A percentile compares a stretch with the other conserved stretches of the same genome.
These are phyloP conservation scores for Metroxylon sagu DNA, from an alignment of 176 grass and related monocot species.

Conservation along the genomic window DNA sequence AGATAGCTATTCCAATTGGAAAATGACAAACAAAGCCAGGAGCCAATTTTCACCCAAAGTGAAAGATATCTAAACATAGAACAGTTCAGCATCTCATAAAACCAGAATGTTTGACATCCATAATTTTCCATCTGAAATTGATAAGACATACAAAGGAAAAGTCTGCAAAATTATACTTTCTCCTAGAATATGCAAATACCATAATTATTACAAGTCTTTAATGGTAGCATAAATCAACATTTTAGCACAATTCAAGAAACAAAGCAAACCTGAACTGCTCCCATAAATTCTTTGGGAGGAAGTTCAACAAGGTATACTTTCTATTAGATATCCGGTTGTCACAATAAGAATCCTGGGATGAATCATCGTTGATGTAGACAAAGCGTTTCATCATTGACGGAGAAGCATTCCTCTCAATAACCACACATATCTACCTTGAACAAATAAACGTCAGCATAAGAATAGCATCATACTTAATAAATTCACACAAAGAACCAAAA, in stretches of 20 bases:
- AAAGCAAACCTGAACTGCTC: constrained; percentile 86
- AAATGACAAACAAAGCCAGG: neutral
- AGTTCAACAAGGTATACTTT: constrained; percentile 83
- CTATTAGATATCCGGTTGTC: constrained; percentile 85
- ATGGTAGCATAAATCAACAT: too few species aligned
- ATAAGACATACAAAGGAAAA: too few species aligned
- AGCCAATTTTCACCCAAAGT: neutral
- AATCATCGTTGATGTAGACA: constrained; percentile 77
- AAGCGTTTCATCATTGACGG: constrained; percentile 49
- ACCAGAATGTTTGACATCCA: too few species aligned
- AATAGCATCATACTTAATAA: too few species aligned
- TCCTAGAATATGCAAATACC: too few species aligned
- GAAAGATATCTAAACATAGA: neutral
- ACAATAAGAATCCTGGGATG: constrained; percentile 22
- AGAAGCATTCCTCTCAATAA: constrained; percentile 2
- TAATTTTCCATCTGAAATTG: too few species aligned
- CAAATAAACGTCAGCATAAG: too few species aligned
- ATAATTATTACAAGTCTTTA: too few species aligned
- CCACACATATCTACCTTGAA: too few species aligned
- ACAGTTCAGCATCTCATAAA: too few species aligned
- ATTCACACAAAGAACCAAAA: too few species aligned
- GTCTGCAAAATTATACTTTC: too few species aligned
- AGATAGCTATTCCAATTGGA: neutral
- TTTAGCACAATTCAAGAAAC: neutral
- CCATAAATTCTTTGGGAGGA: constrained; percentile 77